Percentiles rank a stretch among this genome's conserved stretches.
phyloP scores from a whole-genome alignment of 169 alveolate genomes.

The Theileria parva region DNA sequence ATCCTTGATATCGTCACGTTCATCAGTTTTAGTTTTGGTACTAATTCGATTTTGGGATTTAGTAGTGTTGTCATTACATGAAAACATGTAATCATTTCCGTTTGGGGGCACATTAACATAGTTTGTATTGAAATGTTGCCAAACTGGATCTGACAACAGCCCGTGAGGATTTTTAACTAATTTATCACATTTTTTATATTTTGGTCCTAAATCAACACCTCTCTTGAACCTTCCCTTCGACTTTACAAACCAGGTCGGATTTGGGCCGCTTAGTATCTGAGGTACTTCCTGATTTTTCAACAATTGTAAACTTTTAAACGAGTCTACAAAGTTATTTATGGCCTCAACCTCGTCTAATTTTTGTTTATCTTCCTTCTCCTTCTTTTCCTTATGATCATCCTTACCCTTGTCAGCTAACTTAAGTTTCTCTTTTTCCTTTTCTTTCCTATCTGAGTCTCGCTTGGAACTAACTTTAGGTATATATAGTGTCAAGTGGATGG shows the following conservation, averaged over 20 bases:
- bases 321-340: constrained; percentile 26
- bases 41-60: not conserved
- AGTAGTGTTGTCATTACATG: not conserved
- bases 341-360: constrained; percentile 6
- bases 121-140: constrained; percentile 44
- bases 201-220: constrained; percentile 36
- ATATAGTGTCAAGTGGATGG: constrained; percentile 49
- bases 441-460: not conserved
- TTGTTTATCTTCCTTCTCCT: not conserved
- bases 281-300: constrained; percentile 45
- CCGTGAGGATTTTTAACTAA: constrained; percentile 31
- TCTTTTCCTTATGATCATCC: not conserved
- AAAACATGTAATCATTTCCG: not conserved
- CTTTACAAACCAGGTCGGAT: constrained; percentile 51
- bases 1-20: not conserved
- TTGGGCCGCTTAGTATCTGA: constrained; percentile 56
- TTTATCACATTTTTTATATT: constrained; percentile 16
- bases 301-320: constrained; percentile 7
- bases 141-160: constrained; percentile 52
- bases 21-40: not conserved
- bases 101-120: not conserved
- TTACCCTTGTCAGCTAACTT: constrained; percentile 8
- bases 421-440: not conserved
- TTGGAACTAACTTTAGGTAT: constrained; percentile 18
- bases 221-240: constrained; percentile 27